phyloP scores from a whole-genome alignment of 148 eudicot genomes.

The Polygonum maritimum region DNA sequence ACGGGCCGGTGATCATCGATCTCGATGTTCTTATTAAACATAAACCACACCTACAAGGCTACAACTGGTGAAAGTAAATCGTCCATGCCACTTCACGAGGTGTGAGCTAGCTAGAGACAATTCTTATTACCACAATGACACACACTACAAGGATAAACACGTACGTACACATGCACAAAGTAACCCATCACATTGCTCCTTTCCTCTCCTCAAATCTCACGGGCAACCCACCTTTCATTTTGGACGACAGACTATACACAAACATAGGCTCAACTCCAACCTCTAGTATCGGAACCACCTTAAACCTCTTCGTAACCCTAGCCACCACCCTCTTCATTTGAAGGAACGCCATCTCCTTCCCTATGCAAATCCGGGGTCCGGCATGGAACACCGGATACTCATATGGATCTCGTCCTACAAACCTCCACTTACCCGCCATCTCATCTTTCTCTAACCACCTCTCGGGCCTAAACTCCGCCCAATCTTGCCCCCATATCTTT shows the following conservation, averaged over 20 bases:
- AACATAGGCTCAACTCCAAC: conserved; percentile 25
- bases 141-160: no score
- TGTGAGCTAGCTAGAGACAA: no score
- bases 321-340: conserved; percentile 43
- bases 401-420: conserved; percentile 20
- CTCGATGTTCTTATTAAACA: no score
- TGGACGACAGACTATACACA: conserved; percentile 20
- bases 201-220: conserved; percentile 17
- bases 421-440: conserved; percentile 11
- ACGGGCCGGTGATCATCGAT: no score
- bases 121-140: no score
- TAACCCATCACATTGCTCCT: no score
- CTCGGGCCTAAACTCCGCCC: conserved; percentile 30
- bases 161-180: no score
- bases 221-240: conserved; percentile 34
- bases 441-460: conserved; percentile 29
- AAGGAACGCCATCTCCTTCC: conserved; percentile 45
- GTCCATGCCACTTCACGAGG: no score
- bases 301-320: conserved; percentile 24
- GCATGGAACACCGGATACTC: conserved; percentile 37
- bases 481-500: conserved; percentile 25
- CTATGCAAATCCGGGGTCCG: conserved; percentile 38
- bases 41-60: no score
- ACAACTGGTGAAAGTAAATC: no score
- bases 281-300: conserved; percentile 28